phyloP scores from a whole-genome alignment of 1,284 basidiomycete species.

The Polyporus tsugae region DNA sequence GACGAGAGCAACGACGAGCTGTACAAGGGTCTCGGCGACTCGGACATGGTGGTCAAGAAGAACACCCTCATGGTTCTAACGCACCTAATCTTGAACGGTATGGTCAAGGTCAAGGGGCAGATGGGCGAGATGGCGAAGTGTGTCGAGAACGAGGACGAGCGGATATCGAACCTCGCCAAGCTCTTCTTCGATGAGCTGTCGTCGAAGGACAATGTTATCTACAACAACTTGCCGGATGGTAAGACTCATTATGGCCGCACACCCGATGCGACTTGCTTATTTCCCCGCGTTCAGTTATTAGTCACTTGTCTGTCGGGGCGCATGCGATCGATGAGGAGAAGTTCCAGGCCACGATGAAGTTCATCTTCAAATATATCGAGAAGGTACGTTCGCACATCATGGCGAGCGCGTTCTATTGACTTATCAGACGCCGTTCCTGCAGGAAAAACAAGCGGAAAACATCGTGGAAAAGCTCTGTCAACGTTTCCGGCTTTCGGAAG shows the following conservation, averaged over 20 bases:
- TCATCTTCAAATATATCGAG: slow-evolving; percentile 97
- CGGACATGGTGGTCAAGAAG: slow-evolving; percentile 94
- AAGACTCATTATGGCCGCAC: slow-evolving; percentile 28
- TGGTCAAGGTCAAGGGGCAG: slow-evolving; percentile 99
- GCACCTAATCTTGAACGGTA: slow-evolving; percentile 96
- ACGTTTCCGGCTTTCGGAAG: slow-evolving; percentile 89
- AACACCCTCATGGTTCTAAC: slow-evolving; percentile 99
- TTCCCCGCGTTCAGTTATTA: slow-evolving; percentile 75
- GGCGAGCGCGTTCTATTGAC: neutral
- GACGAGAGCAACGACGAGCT: slow-evolving; percentile 97
- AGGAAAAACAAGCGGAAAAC: slow-evolving; percentile 96
- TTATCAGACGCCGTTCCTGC: slow-evolving; percentile 3
- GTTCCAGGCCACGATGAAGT: slow-evolving; percentile 94
- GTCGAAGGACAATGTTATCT: slow-evolving; percentile 99
- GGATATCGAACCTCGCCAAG: slow-evolving; percentile 94
- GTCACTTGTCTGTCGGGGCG: slow-evolving; percentile 91
- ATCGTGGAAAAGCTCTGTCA: slow-evolving; percentile 97
- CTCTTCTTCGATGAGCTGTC: slow-evolving; percentile 97
- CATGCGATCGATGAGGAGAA: slow-evolving; percentile 93
- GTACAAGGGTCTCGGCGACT: slow-evolving; percentile 92
- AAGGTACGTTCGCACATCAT: slow-evolving; percentile 65
- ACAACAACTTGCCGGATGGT: slow-evolving; percentile 97
- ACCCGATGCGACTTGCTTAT: neutral
- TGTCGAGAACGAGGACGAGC: slow-evolving; percentile 89
- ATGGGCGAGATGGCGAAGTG: slow-evolving; percentile 99